Base-by-base conservation (phyloP, 768 basidiomycete genomes). In the Xerocomellus amylosporus region DNA sequence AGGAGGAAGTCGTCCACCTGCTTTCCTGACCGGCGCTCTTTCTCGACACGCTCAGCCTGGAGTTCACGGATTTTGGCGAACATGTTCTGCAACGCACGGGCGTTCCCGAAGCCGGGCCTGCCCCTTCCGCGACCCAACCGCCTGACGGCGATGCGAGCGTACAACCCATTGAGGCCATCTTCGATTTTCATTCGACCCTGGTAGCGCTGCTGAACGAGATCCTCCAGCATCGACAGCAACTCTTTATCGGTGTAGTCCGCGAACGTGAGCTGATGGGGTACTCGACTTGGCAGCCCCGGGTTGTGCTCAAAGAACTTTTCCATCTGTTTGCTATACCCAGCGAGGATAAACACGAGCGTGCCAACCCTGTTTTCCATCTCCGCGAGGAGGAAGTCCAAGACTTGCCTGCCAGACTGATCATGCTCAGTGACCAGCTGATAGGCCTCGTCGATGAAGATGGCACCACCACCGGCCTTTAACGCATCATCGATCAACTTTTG, bases 301-400 rank as follows among this genome's bases (percentile, higher is more conserved):
- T 89, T 89, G 59, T 87, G 86, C 54, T 87, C 84, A 56, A 88
- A 88, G 70, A 89, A 88, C 47, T 77, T 83, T 56, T 89, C 87
- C 87, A 88, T 88, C 65, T 89, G 75, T 52, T 79, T 84, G 66
- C 72, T 79, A 64, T 89, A 89, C 4, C 87, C 87, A 0, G 87
- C 87, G 9, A 89, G 72, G 56, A 89, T 83, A 69, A 88, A 89
- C 5, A 87, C 83, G 15, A 87, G 61, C 10, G 73, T 81, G 8
- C 85, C 87, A 4, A 83, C 74, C 28, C 77, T 75, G 66, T 88
- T 87, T 60, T 88, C 86, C 84, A 88, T 88, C 64, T 88, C 86
- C 0, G 85, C 84, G 4, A 89, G 75, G 1, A 88, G 77, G 61
- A 81, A 88, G 54, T 89, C 86, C 17, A 89, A 73, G 5, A 88